Evolutionary conservation across 495 filamentous ascomycete species (phyloP).

Genomic region (Gamarada debralockiae): DNA sequence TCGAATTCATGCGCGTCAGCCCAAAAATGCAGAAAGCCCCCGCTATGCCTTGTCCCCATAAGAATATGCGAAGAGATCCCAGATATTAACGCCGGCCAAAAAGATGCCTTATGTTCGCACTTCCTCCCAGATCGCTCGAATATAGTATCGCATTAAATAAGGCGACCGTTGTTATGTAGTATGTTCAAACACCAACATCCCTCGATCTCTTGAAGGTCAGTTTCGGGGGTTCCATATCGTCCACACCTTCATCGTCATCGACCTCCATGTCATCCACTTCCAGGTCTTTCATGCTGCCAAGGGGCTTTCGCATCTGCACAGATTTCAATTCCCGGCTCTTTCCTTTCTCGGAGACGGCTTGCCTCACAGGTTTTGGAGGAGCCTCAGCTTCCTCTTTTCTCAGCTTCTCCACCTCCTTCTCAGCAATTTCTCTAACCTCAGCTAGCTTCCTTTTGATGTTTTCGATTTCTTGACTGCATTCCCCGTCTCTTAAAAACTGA

Average conservation of each 20-base stretch:
- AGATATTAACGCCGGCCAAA: neutral
- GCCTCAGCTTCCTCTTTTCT: slow-evolving; percentile 12
- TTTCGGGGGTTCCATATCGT: slow-evolving; percentile 13
- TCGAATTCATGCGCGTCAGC: neutral
- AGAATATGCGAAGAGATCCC: neutral
- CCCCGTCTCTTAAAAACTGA: slow-evolving; percentile 79
- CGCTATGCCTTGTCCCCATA: slow-evolving; percentile 6
- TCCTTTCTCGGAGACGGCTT: neutral
- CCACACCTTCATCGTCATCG: slow-evolving; percentile 16
- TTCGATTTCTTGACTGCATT: slow-evolving; percentile 69
- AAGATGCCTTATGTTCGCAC: neutral
- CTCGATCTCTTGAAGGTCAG: slow-evolving; percentile 20
- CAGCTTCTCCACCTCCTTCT: slow-evolving; percentile 53
- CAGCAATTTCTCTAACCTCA: slow-evolving; percentile 56
- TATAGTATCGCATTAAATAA: neutral
- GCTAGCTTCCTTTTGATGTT: slow-evolving; percentile 56
- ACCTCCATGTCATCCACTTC: slow-evolving; percentile 26
- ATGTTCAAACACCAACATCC: slow-evolving; percentile 10
- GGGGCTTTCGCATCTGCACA: slow-evolving; percentile 8
- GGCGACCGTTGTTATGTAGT: neutral
- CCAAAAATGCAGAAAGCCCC: slow-evolving; percentile 2
- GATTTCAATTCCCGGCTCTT: slow-evolving; percentile 7
- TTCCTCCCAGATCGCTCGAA: neutral
- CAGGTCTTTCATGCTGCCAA: slow-evolving; percentile 5
- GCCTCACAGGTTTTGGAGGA: neutral